Evolutionary conservation across 2,329 filamentous ascomycete genomes (phyloP), one percentile per base, ranked within the genome.

Genomic region (Aspergillus hiratsukae): DNA sequence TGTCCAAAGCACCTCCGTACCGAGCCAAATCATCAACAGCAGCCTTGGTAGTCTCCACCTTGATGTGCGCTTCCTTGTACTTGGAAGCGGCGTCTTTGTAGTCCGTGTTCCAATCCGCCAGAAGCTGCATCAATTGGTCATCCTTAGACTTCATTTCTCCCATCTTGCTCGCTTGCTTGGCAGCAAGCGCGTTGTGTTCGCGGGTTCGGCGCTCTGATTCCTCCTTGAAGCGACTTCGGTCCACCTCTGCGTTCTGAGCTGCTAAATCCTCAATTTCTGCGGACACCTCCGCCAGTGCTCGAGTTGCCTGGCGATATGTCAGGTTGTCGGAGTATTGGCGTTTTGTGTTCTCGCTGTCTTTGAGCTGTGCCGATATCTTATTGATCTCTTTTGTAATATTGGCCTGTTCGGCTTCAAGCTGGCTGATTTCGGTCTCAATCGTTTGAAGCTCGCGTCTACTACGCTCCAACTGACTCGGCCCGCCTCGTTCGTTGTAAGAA

Each of bases 291-390:
- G 89, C 81, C 1, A 97, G 80, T 40, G 87, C 81, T 54, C 85
- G 83, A 55, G 85, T 80, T 58, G 89, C 87, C 69, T 88, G 87
- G 56, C 94, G 89, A 71, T 91, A 96, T 60, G 87, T 87, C 52
- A 97, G 78, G 66, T 99, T 99, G 70, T 97, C 91, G 23, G 81
- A 81, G 64, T 99, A 96, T 61, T 90, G 91, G 65, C 90, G 88
- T 75, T 91, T 93, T 55, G 87, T 92, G 57, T 87, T 85, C 61
- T 92, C 89, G 55, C 90, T 89, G 66, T 91, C 90, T 64, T 86
- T 85, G 52, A 92, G 82, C 52, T 91, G 87, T 50, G 89, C 83
- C 61, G 88, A 88, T 51, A 96, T 81, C 64, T 87, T 86, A 73
- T 95, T 94, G 58, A 90, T 85, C 54, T 88, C 83, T 25, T 82